These are phyloP conservation scores for Trifolium pratense DNA, from an alignment of 306 rosid genomes.

Conservation along the genomic window DNA sequence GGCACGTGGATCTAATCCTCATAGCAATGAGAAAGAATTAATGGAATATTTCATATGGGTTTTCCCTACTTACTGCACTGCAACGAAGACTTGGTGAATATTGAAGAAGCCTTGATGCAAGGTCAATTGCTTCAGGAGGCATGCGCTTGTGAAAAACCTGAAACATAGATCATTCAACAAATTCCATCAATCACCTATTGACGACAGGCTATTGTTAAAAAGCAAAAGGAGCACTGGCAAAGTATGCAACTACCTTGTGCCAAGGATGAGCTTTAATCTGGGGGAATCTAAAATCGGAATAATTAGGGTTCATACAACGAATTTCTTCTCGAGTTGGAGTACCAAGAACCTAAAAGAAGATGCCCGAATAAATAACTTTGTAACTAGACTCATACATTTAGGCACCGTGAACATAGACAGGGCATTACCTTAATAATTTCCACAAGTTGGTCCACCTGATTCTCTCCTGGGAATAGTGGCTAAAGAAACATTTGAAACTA, in stretches of 20 bases:
- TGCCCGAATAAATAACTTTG: slow-evolving; percentile 29
- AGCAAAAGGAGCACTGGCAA: slow-evolving; percentile 18
- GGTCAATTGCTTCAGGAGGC: slow-evolving; percentile 99
- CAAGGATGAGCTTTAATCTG: slow-evolving; percentile 97
- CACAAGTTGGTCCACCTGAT: slow-evolving; percentile 94
- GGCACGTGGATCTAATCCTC: slow-evolving; percentile 14
- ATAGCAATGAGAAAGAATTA: slow-evolving; percentile 5
- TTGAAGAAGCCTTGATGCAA: slow-evolving; percentile 95
- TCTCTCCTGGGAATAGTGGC: slow-evolving; percentile 97
- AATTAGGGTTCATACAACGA: slow-evolving; percentile 94
- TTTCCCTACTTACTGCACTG: slow-evolving; percentile 72
- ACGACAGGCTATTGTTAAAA: not conserved
- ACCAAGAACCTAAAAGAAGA: slow-evolving; percentile 82
- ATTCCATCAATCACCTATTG: slow-evolving; percentile 13
- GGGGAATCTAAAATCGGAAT: slow-evolving; percentile 94
- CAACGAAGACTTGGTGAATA: slow-evolving; percentile 96
- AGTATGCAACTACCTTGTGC: slow-evolving; percentile 76
- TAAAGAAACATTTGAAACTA: slow-evolving; percentile 53
- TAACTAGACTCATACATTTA: not conserved
- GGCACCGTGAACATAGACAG: slow-evolving; percentile 39
- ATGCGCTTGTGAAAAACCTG: slow-evolving; percentile 91
- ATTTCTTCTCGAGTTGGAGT: slow-evolving; percentile 99
- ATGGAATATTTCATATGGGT: not conserved
- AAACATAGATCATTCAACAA: slow-evolving; percentile 41
- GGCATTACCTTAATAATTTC: slow-evolving; percentile 86